These are phyloP conservation scores for Ilyonectria robusta DNA, from an alignment of 2,329 filamentous ascomycete genomes.

Conservation along the genomic window DNA sequence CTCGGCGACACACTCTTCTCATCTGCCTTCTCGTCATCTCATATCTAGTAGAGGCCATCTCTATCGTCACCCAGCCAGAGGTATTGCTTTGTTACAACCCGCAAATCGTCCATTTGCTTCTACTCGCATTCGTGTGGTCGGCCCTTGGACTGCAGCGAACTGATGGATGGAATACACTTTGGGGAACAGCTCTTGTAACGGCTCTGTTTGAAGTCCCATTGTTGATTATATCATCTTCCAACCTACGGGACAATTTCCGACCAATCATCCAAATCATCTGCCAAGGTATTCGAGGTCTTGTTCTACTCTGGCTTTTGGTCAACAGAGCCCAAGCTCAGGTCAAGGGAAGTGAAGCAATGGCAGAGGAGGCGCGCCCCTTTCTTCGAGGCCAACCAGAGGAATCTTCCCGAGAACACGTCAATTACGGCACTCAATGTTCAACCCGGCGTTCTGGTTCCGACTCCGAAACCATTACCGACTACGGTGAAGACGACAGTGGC, in stretches of 20 bases:
- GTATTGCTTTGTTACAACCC: neutral
- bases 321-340: neutral
- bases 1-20: neutral
- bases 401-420: neutral
- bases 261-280: neutral
- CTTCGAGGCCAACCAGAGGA: neutral
- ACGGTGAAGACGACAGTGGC: slow-evolving; percentile 31
- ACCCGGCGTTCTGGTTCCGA: neutral
- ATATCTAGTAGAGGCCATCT: slow-evolving; percentile 2
- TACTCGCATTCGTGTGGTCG: slow-evolving; percentile 13
- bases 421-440: slow-evolving; percentile 34
- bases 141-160: neutral
- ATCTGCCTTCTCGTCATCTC: slow-evolving; percentile 14
- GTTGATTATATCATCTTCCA: neutral
- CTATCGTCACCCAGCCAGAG: neutral
- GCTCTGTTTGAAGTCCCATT: slow-evolving; percentile 33
- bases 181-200: slow-evolving; percentile 5
- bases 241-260: neutral
- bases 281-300: slow-evolving; percentile 21
- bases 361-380: slow-evolving; percentile 37
- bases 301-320: slow-evolving; percentile 20
- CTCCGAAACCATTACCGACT: slow-evolving; percentile 10
- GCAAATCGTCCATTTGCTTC: slow-evolving; percentile 4
- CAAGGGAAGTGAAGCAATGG: neutral
- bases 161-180: neutral